These are phyloP conservation scores for Malus hybrid DNA, from an alignment of 331 rosid species.

Conservation along the genomic window DNA sequence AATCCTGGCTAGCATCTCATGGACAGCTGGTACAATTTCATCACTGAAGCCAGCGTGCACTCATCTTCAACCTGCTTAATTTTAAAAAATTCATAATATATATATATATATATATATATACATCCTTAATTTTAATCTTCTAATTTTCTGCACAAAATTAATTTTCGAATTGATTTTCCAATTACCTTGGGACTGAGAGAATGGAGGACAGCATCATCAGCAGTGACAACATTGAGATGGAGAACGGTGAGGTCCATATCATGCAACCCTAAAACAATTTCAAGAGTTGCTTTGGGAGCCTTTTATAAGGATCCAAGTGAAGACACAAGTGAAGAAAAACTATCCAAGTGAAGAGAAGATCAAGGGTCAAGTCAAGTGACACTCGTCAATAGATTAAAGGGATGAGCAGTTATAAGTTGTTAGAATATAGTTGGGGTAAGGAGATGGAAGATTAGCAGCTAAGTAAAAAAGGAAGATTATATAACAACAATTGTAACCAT, in stretches of 20 bases:
- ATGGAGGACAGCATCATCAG: constrained; percentile 51
- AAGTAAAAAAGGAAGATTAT: too few relatives aligned
- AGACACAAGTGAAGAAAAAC: too few relatives aligned
- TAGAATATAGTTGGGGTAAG: too few relatives aligned
- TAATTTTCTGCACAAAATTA: not conserved
- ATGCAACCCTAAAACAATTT: constrained; percentile 69
- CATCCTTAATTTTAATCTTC: not conserved
- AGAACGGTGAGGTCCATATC: constrained; percentile 58
- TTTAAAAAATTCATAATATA: not conserved
- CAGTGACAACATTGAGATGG: constrained; percentile 77
- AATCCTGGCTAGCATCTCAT: constrained; percentile 60
- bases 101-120: not conserved
- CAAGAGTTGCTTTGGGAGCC: constrained; percentile 61
- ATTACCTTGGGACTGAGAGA: constrained; percentile 71
- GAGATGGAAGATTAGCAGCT: too few relatives aligned
- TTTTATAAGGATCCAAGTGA: too few relatives aligned
- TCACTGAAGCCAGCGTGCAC: constrained; percentile 71
- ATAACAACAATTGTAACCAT: too few relatives aligned
- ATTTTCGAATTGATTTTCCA: not conserved
- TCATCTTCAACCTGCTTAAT: constrained; percentile 78
- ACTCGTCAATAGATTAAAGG: too few relatives aligned
- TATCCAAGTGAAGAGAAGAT: too few relatives aligned
- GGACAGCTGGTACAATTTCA: constrained; percentile 75
- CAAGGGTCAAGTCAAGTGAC: too few relatives aligned
- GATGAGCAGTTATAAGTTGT: too few relatives aligned